Conservation (phyloP, 768 basidiomycete genomes). For the Boletus pseudopeckii region DNA sequence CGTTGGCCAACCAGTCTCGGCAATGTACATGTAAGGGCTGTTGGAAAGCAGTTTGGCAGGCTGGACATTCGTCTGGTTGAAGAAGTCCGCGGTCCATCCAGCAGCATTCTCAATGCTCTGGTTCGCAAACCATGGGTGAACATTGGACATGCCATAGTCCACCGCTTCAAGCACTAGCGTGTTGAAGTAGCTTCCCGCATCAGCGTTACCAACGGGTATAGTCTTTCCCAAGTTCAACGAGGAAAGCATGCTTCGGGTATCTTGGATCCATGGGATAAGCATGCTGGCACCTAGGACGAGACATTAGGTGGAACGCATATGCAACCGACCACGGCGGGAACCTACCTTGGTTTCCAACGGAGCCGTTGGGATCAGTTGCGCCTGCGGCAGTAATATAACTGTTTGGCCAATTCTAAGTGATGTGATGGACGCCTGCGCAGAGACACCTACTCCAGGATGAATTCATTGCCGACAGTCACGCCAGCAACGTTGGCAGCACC, state of each 20-base stretch:
- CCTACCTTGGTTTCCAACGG: conserved; percentile 46
- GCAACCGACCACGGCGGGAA: not conserved
- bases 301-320: not conserved
- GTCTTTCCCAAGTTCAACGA: conserved; percentile 55
- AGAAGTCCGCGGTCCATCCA: conserved; percentile 80
- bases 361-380: conserved; percentile 51
- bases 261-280: conserved; percentile 62
- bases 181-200: conserved; percentile 87
- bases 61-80: conserved; percentile 59
- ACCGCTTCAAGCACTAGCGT: conserved; percentile 56
- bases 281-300: conserved; percentile 48
- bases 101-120: conserved; percentile 64
- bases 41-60: conserved; percentile 60
- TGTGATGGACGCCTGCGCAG: not conserved
- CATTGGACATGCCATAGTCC: conserved; percentile 85
- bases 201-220: conserved; percentile 73
- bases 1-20: conserved; percentile 90
- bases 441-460: conserved; percentile 64
- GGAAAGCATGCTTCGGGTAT: conserved; percentile 55
- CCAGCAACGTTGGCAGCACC: conserved; percentile 75
- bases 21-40: conserved; percentile 81
- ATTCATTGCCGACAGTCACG: conserved; percentile 91
- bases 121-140: conserved; percentile 94
- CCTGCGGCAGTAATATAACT: conserved; percentile 59
- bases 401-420: conserved; percentile 5